Percentiles rank a stretch among this genome's conserved stretches.
Conservation (phyloP, 164 flowering plant genomes). For the Stephania japonica region DNA sequence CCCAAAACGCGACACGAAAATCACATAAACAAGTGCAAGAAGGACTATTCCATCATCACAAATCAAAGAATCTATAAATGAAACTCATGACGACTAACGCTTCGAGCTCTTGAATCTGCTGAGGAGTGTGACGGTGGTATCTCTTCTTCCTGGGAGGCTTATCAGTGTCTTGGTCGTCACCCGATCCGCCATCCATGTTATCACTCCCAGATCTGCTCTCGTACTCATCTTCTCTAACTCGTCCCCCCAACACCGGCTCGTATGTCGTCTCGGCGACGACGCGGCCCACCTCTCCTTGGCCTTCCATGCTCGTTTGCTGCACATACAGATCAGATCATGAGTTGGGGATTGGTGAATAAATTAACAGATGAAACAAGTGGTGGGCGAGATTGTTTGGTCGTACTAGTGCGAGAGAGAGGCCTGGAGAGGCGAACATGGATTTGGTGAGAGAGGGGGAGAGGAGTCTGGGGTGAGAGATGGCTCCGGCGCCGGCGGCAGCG, state of each 20-base stretch:
- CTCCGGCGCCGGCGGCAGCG: conserved; percentile 39
- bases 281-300: conserved; percentile 52
- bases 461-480: conserved; percentile 51
- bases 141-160: conserved; percentile 79
- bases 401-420: conserved; percentile 95
- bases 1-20: background rate
- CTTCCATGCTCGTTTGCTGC: conserved; percentile 71
- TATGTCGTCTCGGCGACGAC: conserved; percentile 38
- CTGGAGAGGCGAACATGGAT: conserved; percentile 81
- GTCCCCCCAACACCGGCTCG: conserved; percentile 27
- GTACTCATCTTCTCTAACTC: conserved; percentile 73
- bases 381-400: background rate
- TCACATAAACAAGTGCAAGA: background rate
- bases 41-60: background rate
- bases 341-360: background rate
- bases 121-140: conserved; percentile 98
- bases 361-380: conserved; percentile 2
- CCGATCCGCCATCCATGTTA: conserved; percentile 82
- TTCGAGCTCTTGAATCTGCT: conserved; percentile 99
- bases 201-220: conserved; percentile 98
- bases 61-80: background rate
- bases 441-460: conserved; percentile 49
- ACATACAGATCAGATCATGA: background rate
- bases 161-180: conserved; percentile 80
- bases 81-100: conserved; percentile 31